Conservation (phyloP, 345 rosid species). For the Salix exigua region DNA sequence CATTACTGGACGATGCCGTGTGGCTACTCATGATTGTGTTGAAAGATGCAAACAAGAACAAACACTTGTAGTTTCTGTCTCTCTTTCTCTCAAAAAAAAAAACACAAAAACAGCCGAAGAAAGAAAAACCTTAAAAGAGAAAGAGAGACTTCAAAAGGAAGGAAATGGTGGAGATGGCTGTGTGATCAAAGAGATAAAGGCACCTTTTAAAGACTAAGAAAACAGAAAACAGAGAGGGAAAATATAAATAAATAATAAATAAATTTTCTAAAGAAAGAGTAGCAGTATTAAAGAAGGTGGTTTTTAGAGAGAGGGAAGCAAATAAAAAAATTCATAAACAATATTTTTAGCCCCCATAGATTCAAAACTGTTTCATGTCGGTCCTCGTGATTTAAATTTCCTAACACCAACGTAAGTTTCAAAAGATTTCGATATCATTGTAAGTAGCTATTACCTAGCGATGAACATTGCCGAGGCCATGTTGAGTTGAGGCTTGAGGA, state of each 20-base stretch:
- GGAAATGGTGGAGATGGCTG: not conserved
- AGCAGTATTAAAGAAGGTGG: not conserved
- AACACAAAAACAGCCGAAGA: not conserved
- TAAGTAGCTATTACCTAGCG: too few relatives aligned
- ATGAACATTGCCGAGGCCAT: too few relatives aligned
- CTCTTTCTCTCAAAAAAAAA: not conserved
- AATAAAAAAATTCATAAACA: not conserved
- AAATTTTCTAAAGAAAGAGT: not conserved
- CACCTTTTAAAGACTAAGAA: not conserved
- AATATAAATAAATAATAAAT: not conserved
- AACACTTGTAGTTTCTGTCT: not conserved
- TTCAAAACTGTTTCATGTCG: not conserved
- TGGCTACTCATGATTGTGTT: constrained; percentile 24
- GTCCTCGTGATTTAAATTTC: not conserved
- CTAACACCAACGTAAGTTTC: not conserved
- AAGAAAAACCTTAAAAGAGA: too few relatives aligned
- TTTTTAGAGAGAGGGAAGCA: not conserved
- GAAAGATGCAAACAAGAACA: not conserved
- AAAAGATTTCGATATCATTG: too few relatives aligned
- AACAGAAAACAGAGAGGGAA: not conserved
- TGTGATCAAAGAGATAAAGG: not conserved
- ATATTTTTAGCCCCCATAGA: not conserved
- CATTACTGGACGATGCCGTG: constrained; percentile 66
- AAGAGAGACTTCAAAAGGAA: too few relatives aligned
- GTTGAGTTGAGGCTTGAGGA: too few relatives aligned